These are phyloP conservation scores for Saccharomycopsis olivae DNA, from an alignment of 805 yeast genomes.

Conservation along the genomic window DNA sequence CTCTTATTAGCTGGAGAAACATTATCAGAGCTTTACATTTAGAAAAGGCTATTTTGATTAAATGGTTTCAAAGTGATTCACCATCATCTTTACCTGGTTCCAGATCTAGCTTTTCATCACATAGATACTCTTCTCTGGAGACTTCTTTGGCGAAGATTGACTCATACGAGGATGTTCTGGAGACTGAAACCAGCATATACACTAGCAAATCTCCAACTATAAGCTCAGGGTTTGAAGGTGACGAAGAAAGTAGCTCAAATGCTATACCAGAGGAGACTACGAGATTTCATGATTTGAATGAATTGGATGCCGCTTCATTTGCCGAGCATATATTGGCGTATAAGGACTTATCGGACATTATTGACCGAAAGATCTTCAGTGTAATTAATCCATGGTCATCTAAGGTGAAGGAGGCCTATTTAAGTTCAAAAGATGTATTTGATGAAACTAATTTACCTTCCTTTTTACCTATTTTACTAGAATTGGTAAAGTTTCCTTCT, in stretches of 20 bases:
- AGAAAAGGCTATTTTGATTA: conserved; percentile 47
- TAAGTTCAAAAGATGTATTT: conserved; percentile 50
- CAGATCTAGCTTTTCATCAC: neutral
- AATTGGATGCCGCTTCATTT: conserved; percentile 10
- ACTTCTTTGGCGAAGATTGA: neutral
- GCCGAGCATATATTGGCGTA: conserved; percentile 15
- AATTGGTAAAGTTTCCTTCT: conserved; percentile 66
- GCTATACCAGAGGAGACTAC: neutral
- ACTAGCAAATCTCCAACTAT: neutral
- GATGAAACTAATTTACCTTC: conserved; percentile 65
- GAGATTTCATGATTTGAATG: conserved; percentile 3
- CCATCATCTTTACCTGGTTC: neutral
- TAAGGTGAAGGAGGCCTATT: conserved; percentile 65
- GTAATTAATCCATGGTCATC: conserved; percentile 74
- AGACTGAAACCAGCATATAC: neutral
- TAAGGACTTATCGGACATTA: conserved; percentile 61
- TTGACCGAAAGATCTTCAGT: conserved; percentile 54
- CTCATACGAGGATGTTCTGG: neutral
- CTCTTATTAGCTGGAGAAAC: conserved; percentile 75
- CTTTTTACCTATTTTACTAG: conserved; percentile 52
- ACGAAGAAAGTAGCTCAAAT: neutral
- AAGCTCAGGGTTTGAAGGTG: neutral
- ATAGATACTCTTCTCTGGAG: conserved; percentile 5
- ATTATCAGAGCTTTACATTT: conserved; percentile 58
- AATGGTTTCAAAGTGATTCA: conserved; percentile 36